phyloP scores from a whole-genome alignment of 2,329 filamentous ascomycete species.

The Epichloe sibirici region DNA sequence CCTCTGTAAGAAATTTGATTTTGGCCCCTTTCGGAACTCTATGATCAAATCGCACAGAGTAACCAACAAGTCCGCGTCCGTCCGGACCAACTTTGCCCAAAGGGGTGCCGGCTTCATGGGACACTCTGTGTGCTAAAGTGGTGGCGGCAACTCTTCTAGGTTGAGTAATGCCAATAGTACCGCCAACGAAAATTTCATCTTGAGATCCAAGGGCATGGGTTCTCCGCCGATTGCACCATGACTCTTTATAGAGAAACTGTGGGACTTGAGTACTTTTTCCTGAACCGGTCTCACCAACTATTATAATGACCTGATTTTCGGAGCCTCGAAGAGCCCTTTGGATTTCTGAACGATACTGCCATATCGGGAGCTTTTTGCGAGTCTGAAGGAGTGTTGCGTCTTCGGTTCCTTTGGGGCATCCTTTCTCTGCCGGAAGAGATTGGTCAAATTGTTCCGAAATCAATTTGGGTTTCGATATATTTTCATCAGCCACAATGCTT shows the following conservation, averaged over 20 bases:
- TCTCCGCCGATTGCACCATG: conserved; percentile 59
- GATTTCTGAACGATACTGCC: conserved; percentile 60
- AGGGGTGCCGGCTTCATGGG: conserved; percentile 56
- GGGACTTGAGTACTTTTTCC: conserved; percentile 96
- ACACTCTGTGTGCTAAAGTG: conserved; percentile 76
- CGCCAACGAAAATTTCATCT: conserved; percentile 47
- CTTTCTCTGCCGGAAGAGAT: neutral
- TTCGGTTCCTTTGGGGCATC: conserved; percentile 11
- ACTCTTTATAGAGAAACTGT: conserved; percentile 68
- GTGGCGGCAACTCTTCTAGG: conserved; percentile 89
- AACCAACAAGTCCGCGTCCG: conserved; percentile 57
- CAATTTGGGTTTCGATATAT: neutral
- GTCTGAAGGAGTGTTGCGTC: conserved; percentile 27
- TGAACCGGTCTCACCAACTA: conserved; percentile 89
- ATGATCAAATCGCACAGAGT: conserved; percentile 90
- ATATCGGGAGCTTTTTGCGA: conserved; percentile 68
- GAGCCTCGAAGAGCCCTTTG: conserved; percentile 40
- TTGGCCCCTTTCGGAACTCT: conserved; percentile 67
- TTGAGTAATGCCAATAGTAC: conserved; percentile 86
- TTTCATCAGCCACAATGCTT: neutral
- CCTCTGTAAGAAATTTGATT: conserved; percentile 92
- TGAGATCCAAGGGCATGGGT: conserved; percentile 31
- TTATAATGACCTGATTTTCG: conserved; percentile 61
- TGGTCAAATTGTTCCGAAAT: neutral
- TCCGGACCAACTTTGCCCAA: conserved; percentile 28